Percentiles rank a stretch among this genome's conserved stretches.
These are phyloP conservation scores for Eucalyptus pauciflora DNA, from an alignment of 345 rosid genomes.

Conservation along the genomic window DNA sequence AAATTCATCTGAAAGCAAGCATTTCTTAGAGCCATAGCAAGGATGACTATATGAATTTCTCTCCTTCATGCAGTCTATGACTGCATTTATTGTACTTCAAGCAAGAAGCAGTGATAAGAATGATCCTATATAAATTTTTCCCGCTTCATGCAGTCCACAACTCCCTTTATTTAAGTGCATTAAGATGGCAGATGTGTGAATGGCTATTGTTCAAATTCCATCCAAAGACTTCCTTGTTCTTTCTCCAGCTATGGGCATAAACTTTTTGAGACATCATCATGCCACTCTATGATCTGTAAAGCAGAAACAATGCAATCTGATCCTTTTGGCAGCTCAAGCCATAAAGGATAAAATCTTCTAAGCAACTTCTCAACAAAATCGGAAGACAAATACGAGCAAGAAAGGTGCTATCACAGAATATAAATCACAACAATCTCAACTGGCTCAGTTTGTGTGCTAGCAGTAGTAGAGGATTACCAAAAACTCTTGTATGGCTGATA, in stretches of 20 bases:
- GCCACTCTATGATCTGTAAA: background rate
- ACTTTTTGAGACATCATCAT: background rate
- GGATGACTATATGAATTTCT: background rate
- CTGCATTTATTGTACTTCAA: background rate
- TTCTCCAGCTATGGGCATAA: background rate
- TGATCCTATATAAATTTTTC: background rate
- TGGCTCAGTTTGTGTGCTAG: background rate
- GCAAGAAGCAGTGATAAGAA: background rate
- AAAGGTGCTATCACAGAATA: background rate
- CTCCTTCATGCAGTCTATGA: background rate
- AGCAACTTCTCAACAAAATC: background rate
- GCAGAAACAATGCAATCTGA: background rate
- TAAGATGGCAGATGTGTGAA: background rate
- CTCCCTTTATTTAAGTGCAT: background rate
- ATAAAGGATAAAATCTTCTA: background rate
- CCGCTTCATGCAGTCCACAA: background rate
- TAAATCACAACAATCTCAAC: background rate
- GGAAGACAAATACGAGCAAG: background rate
- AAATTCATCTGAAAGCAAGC: background rate
- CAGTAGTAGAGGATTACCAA: background rate
- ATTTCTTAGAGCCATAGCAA: background rate
- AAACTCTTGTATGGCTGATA: background rate
- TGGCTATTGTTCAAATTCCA: background rate
- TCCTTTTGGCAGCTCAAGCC: background rate
- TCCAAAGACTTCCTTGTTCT: background rate